These are phyloP conservation scores for Cryptococcus sp. DNA, from an alignment of 1,284 basidiomycete genomes.

Conservation along the genomic window DNA sequence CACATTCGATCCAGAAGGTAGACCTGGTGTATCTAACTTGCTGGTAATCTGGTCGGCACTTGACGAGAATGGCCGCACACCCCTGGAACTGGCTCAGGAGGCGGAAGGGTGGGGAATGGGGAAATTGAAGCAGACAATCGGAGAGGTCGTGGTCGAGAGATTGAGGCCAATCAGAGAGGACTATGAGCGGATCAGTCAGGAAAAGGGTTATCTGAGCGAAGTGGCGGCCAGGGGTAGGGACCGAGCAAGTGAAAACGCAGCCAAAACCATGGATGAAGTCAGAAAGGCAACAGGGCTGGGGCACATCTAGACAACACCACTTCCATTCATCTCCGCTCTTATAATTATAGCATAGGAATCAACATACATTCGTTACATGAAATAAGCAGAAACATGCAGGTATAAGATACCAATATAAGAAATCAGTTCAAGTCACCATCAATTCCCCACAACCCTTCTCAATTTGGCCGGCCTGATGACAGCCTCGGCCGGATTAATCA, in stretches of 20 bases:
- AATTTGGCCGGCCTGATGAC: too few species aligned
- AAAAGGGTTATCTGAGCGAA: neutral
- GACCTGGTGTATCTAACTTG: neutral
- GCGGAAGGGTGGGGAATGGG: neutral
- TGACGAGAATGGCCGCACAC: constrained; percentile 31
- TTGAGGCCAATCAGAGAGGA: constrained; percentile 49
- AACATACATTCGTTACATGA: too few species aligned
- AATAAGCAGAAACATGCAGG: too few species aligned
- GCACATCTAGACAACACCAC: neutral
- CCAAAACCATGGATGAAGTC: neutral
- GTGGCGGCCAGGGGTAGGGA: neutral
- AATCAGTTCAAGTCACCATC: too few species aligned
- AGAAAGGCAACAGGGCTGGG: neutral
- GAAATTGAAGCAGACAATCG: constrained; percentile 22
- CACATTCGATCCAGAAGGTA: neutral
- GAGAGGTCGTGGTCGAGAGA: constrained; percentile 46
- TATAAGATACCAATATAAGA: too few species aligned
- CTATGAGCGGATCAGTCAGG: neutral
- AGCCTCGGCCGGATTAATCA: too few species aligned
- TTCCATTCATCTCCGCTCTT: too few species aligned
- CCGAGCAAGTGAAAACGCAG: neutral
- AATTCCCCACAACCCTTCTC: too few species aligned
- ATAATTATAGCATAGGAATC: too few species aligned
- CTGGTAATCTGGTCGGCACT: constrained; percentile 23
- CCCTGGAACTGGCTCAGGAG: neutral